Base-by-base conservation (phyloP, 2,329 filamentous ascomycete genomes). In the Shiraia sp. region DNA sequence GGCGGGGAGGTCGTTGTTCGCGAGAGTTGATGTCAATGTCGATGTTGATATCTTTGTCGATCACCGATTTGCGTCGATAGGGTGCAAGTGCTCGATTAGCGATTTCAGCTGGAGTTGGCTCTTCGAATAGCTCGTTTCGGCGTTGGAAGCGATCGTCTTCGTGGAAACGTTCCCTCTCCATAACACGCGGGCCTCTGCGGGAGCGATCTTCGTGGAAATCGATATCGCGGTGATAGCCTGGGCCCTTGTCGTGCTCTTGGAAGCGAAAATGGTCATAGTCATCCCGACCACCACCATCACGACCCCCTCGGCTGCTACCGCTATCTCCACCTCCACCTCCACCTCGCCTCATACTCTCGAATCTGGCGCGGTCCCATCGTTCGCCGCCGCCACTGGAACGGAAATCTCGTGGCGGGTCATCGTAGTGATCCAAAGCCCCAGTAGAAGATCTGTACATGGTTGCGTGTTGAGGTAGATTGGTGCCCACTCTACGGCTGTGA, bases 51-150 rank as follows among this genome's bases (percentile, higher is more conserved):
- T 83, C 79, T 23, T 75, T 73, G 49, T 85, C 82, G 42, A 76
- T 75, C 49, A 83, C 66, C 31, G 79, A 75, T 44, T 79, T 79
- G 23, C 80, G 79, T 43, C 82, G 81, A 54, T 79, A 81, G 37
- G 81, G 78, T 43, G 73, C 78, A 51, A 83, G 68, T 6, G 79
- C 75, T 41, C 76, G 77, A 19, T 77, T 72, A 45, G 72, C 72
- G 30, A 76, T 50, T 44, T 77, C 75, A 47, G 66, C 71, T 17
- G 67, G 74, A 51, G 66, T 71, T 10, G 71, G 63, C 40, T 78
- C 75, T 28, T 76, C 73, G 45, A 77, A 74, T 1, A 77, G 53
- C 28, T 77, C 72, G 23, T 62, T 57, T 31, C 70, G 69, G 26
- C 69, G 70, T n/a, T 72, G 63, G 49, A 63, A 70, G 33, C 69